Base-by-base conservation (phyloP, 2,329 filamentous ascomycete species). In the Fusarium paranaense region DNA sequence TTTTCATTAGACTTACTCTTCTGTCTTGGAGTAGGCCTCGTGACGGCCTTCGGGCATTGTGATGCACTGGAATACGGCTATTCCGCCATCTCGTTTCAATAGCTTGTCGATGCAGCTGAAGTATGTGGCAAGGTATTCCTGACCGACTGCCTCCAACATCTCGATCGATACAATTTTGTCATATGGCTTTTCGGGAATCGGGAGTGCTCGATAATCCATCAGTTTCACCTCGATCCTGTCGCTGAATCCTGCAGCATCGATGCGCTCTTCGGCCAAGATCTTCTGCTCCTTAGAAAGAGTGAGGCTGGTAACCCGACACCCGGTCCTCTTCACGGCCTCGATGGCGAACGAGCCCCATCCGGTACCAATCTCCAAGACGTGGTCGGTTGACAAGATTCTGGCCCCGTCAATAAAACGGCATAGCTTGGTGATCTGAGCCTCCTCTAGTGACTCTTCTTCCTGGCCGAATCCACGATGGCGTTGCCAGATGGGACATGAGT, bases 321-420 rank as follows among this genome's bases (percentile, higher is more conserved):
- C 91, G 0, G 91, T 94, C 73, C 83, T 86, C 69, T 86, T 85
- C 1, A 92, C 92, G 1, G 92, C 92, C 71, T 90, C 87, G 47
- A 95, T 93, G 4, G 92, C 92, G 75, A 95, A 91, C 38, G 90
- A 91, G 2, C 93, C 93, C 93, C 92, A 95, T 14, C 93, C 92
- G 2, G 91, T 94, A 3, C 93, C 93, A 63, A 95, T 94, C 75
- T 95, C 93, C 18, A 95, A 82, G 2, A 95, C 89, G 77, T 94
- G 92, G 71, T 95, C 92, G 2, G 86, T 87, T 0, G 86, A 66
- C 71, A 92, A 90, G 72, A 94, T 90, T 57, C 84, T 87, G 16
- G 91, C 90, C 32, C 90, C 91, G 58, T 90, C 85, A 58, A 95
- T 90, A 79, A 94, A 92, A 9, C 89, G 87, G 68, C 87, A 83